phyloP scores from a whole-genome alignment of 805 yeast genomes.

The Zygotorulaspora florentina region DNA sequence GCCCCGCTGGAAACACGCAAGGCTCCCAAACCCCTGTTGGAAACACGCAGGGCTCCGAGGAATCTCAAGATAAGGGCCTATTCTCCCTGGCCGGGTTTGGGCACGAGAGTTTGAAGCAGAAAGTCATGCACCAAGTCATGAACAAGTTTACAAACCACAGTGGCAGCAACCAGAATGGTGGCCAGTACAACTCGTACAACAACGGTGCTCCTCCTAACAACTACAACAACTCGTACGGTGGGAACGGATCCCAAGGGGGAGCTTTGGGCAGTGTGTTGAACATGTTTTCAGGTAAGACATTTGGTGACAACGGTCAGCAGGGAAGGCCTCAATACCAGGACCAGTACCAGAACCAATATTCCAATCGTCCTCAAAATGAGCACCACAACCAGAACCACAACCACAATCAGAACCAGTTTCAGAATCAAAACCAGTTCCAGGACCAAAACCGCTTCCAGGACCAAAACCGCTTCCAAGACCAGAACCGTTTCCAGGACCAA shows the following conservation, averaged over 20 bases:
- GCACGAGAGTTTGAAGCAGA: no score
- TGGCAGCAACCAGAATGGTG: constrained; percentile 1
- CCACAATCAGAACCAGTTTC: no score
- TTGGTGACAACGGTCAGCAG: constrained; percentile 41
- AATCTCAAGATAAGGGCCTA: neutral
- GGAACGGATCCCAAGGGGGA: no score
- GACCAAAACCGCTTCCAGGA: no score
- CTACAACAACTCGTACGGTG: neutral
- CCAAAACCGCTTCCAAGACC: no score
- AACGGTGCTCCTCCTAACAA: neutral
- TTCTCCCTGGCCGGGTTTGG: no score
- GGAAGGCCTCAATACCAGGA: neutral
- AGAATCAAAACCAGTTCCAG: no score
- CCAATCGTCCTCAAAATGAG: no score
- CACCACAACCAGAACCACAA: constrained; percentile 8
- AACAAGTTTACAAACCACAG: neutral
- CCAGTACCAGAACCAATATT: neutral
- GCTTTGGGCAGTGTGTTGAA: no score
- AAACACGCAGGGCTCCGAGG: neutral
- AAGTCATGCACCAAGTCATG: no score
- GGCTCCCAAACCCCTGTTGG: neutral
- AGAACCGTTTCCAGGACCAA: no score
- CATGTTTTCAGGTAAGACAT: constrained; percentile 44
- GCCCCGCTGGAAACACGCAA: neutral
- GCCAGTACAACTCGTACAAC: neutral